A percentile compares a stretch with the other conserved stretches of the same genome.
Evolutionary conservation across 2,329 filamentous ascomycete species (phyloP).

Genomic region (Aspergillus hiratsukae): DNA sequence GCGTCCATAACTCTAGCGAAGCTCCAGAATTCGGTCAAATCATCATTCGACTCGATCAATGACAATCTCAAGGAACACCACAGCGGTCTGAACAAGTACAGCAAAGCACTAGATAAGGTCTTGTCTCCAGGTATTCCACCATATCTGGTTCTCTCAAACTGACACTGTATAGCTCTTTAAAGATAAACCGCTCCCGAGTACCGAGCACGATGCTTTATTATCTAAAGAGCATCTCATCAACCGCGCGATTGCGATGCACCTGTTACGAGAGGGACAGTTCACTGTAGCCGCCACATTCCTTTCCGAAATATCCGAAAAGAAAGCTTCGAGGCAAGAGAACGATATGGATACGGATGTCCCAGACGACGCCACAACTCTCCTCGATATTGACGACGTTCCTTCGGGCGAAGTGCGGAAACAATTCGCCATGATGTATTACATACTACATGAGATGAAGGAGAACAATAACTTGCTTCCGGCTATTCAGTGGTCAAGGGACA

Average conservation of each 20-base stretch:
- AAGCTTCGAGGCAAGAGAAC: conserved; percentile 33
- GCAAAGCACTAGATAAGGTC: conserved; percentile 79
- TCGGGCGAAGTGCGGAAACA: conserved; percentile 68
- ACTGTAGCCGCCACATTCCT: conserved; percentile 81
- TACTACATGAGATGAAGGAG: conserved; percentile 71
- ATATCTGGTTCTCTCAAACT: not conserved
- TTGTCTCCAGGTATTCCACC: not conserved
- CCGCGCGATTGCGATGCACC: conserved; percentile 91
- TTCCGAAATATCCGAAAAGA: conserved; percentile 57
- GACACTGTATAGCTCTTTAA: conserved; percentile 55
- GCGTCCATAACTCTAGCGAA: conserved; percentile 73
- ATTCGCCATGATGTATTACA: conserved; percentile 87
- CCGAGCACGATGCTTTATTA: conserved; percentile 74
- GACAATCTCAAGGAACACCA: conserved; percentile 79
- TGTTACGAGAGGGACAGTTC: conserved; percentile 92
- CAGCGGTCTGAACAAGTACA: conserved; percentile 75
- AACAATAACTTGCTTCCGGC: conserved; percentile 71
- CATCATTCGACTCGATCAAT: conserved; percentile 73
- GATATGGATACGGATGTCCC: conserved; percentile 27
- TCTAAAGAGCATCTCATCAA: conserved; percentile 76
- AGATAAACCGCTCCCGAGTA: conserved; percentile 65
- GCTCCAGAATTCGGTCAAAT: conserved; percentile 79
- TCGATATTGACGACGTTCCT: conserved; percentile 56
- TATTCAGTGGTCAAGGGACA: conserved; percentile 76
- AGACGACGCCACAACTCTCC: conserved; percentile 38